phyloP scores from a whole-genome alignment of 2,329 filamentous ascomycete species.

The Diplodia sapinea region DNA sequence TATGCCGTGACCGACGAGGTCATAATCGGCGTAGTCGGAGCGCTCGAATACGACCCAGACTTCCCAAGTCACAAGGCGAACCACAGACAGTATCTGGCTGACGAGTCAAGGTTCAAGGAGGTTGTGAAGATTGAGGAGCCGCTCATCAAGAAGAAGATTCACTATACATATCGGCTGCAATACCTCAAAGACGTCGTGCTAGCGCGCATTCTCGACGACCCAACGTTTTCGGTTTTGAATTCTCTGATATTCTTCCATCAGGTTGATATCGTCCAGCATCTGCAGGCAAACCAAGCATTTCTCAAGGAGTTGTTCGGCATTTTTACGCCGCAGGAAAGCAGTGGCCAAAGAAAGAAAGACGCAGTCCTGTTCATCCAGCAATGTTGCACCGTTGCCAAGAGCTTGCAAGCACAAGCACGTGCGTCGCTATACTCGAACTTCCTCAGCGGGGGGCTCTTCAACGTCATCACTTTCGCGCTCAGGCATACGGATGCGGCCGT shows the following conservation, averaged over 20 bases:
- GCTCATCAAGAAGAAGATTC: constrained; percentile 84
- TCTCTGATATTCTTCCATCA: constrained; percentile 99
- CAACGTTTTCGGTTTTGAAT: constrained; percentile 96
- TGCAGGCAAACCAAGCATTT: constrained; percentile 81
- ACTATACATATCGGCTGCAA: constrained; percentile 92
- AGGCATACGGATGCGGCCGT: constrained; percentile 83
- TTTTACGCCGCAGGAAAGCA: constrained; percentile 69
- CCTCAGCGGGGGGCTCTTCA: constrained; percentile 81
- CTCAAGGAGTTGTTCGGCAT: constrained; percentile 86
- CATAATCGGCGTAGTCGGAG: constrained; percentile 89
- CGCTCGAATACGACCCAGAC: constrained; percentile 96
- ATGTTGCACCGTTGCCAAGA: constrained; percentile 93
- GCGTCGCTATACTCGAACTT: constrained; percentile 89
- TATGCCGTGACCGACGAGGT: constrained; percentile 88
- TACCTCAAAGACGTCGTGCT: constrained; percentile 99
- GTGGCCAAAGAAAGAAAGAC: constrained; percentile 82
- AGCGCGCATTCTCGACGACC: constrained; percentile 93
- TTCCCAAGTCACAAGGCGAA: constrained; percentile 98
- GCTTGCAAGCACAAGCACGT: constrained; percentile 81
- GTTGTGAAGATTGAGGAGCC: constrained; percentile 90
- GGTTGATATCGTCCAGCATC: constrained; percentile 93
- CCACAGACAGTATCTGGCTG: constrained; percentile 88
- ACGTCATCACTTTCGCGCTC: constrained; percentile 90
- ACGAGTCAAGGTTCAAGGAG: constrained; percentile 91
- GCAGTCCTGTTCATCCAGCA: constrained; percentile 96